These are phyloP conservation scores for Yarrowia sp. DNA, from an alignment of 805 yeast genomes.

Conservation along the genomic window DNA sequence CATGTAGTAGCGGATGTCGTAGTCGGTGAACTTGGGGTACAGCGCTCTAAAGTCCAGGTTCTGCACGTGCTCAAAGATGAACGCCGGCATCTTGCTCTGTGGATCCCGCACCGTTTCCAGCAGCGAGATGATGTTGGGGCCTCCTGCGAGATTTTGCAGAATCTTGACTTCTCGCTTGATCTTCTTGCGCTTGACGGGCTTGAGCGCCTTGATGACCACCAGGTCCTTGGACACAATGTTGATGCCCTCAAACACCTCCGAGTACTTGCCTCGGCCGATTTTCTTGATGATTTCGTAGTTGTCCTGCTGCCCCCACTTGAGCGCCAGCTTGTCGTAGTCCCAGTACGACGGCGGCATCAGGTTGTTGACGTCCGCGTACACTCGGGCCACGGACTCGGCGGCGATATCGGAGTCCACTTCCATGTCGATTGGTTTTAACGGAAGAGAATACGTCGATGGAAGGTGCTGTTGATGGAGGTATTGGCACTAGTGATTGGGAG, in stretches of 20 bases:
- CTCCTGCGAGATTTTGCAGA: conserved; percentile 81
- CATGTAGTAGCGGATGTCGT: conserved; percentile 83
- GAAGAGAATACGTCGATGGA: no score
- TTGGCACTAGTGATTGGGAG: neutral
- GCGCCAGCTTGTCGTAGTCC: conserved; percentile 66
- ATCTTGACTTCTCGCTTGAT: conserved; percentile 89
- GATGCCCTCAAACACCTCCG: conserved; percentile 91
- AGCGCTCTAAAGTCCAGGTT: conserved; percentile 83
- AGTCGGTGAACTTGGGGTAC: conserved; percentile 76
- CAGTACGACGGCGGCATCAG: conserved; percentile 75
- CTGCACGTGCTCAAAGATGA: conserved; percentile 82
- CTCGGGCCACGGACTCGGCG: conserved; percentile 58
- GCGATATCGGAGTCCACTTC: conserved; percentile 32
- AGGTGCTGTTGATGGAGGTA: no score
- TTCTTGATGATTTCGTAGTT: conserved; percentile 80
- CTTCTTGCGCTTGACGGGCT: conserved; percentile 92
- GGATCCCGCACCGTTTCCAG: conserved; percentile 84
- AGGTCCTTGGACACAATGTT: conserved; percentile 66
- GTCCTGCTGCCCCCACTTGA: conserved; percentile 66
- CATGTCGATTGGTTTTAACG: neutral
- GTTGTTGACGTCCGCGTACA: conserved; percentile 77
- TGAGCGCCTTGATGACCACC: conserved; percentile 86
- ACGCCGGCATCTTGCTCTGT: conserved; percentile 79
- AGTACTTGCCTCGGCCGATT: conserved; percentile 92
- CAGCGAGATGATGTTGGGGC: conserved; percentile 79